Percentiles rank a stretch among this genome's conserved stretches.
Evolutionary conservation across 345 rosid genomes (phyloP).

Genomic region (Crucihimalaya himalaica): DNA sequence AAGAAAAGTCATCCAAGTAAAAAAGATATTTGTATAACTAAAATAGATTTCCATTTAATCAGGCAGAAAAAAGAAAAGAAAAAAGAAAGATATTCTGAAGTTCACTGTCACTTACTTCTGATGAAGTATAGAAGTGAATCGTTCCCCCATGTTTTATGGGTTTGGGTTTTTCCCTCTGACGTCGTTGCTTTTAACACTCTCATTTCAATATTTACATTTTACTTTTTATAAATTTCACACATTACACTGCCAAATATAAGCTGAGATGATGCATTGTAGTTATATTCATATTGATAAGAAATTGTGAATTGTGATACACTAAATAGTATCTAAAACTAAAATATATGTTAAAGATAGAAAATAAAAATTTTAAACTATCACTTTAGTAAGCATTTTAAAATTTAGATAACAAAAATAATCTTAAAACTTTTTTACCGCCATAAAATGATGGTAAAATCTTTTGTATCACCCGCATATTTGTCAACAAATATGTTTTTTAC

Average conservation of each 20-base stretch:
- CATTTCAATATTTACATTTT: background rate
- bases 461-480: too few species aligned
- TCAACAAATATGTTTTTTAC: too few species aligned
- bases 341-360: too few species aligned
- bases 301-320: background rate
- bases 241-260: background rate
- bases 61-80: background rate
- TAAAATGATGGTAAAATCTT: too few species aligned
- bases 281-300: background rate
- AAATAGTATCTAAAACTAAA: background rate
- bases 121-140: constrained; percentile 30
- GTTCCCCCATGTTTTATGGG: constrained; percentile 43
- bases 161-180: constrained; percentile 41
- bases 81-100: constrained; percentile 20
- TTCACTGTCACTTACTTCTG: constrained; percentile 37
- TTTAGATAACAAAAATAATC: too few species aligned
- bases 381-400: too few species aligned
- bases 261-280: background rate
- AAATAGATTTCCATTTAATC: background rate
- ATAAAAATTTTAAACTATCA: too few species aligned
- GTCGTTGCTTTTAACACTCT: constrained; percentile 36
- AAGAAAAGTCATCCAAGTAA: background rate
- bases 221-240: background rate
- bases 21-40: background rate
- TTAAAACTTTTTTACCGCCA: too few species aligned